phyloP scores from a whole-genome alignment of 1,284 basidiomycete species.

The Chalciporus sp. region DNA sequence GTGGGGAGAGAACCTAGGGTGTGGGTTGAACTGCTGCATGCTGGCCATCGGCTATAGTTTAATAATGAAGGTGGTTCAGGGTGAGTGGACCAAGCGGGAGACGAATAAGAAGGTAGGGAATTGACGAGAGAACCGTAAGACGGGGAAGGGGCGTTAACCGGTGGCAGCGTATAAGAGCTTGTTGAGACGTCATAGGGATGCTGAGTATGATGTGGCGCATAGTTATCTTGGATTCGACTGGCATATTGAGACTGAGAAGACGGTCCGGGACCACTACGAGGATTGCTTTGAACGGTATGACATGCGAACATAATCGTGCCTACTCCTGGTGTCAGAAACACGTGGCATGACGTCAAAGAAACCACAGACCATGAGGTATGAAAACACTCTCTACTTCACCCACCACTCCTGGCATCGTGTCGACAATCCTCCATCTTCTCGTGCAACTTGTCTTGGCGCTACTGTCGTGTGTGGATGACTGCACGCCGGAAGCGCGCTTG shows the following conservation, averaged over 20 bases:
- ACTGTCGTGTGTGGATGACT: slow-evolving; percentile 59
- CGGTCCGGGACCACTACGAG: slow-evolving; percentile 21
- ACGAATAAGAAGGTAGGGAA: slow-evolving; percentile 44
- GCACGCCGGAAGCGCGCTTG: slow-evolving; percentile 78
- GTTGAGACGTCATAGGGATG: slow-evolving; percentile 34
- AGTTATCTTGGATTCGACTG: slow-evolving; percentile 39
- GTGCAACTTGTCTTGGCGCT: slow-evolving; percentile 93
- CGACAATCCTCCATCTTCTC: slow-evolving; percentile 83
- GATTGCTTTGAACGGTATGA: slow-evolving; percentile 54
- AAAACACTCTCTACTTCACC: slow-evolving; percentile 86
- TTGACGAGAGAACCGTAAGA: slow-evolving; percentile 29
- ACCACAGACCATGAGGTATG: slow-evolving; percentile 84
- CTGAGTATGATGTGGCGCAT: slow-evolving; percentile 42
- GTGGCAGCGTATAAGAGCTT: slow-evolving; percentile 35
- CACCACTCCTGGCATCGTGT: slow-evolving; percentile 67
- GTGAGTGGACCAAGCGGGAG: slow-evolving; percentile 50
- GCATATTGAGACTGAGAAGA: slow-evolving; percentile 31
- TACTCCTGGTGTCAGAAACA: slow-evolving; percentile 40
- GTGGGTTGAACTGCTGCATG: slow-evolving; percentile 39
- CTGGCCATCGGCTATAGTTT: slow-evolving; percentile 44
- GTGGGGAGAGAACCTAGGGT: slow-evolving; percentile 31
- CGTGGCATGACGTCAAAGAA: slow-evolving; percentile 38
- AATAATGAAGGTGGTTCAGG: slow-evolving; percentile 39
- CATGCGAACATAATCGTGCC: slow-evolving; percentile 83
- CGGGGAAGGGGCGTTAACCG: slow-evolving; percentile 31